Evolutionary conservation across 2,329 filamentous ascomycete genomes (phyloP).

Genomic region (Cyphellophora europaea): DNA sequence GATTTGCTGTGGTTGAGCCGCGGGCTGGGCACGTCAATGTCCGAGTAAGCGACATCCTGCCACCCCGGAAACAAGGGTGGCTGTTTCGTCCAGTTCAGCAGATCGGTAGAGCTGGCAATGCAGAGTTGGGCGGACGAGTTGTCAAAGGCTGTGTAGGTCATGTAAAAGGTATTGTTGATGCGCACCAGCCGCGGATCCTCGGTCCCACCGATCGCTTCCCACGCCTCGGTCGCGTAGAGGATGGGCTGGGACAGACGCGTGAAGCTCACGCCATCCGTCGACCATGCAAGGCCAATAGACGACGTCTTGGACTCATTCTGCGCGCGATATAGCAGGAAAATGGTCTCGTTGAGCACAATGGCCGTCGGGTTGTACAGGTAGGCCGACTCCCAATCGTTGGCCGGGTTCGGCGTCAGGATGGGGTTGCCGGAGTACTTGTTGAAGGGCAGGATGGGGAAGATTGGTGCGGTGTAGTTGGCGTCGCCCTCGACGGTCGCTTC

Average conservation of each 20-base stretch:
- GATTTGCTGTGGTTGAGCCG: constrained; percentile 5
- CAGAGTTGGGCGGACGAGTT: constrained; percentile 21
- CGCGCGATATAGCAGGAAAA: constrained; percentile 25
- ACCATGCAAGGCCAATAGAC: constrained; percentile 25
- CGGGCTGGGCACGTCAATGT: constrained; percentile 5
- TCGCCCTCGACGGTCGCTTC: constrained; percentile 17
- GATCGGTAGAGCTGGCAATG: constrained; percentile 23
- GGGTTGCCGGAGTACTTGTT: constrained; percentile 19
- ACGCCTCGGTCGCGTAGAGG: constrained; percentile 22
- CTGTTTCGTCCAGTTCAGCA: constrained; percentile 23
- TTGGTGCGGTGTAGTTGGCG: constrained; percentile 17
- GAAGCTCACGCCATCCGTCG: constrained; percentile 24
- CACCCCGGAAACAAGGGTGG: constrained; percentile 3
- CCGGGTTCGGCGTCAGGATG: constrained; percentile 4
- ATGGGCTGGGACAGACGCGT: constrained; percentile 22
- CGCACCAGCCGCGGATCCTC: constrained; percentile 25
- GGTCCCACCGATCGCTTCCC: constrained; percentile 22
- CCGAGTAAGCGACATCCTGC: constrained; percentile 3
- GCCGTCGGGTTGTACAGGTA: constrained; percentile 8
- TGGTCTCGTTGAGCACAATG: constrained; percentile 6
- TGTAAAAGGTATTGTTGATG: constrained; percentile 25
- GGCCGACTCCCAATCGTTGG: constrained; percentile 2
- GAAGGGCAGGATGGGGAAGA: constrained; percentile 20
- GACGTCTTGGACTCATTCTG: constrained; percentile 22
- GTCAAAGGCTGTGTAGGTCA: constrained; percentile 26